Evolutionary conservation across 2,329 filamentous ascomycete species (phyloP), one percentile per base, ranked within the genome.

Genomic region (Boeremia exigua): DNA sequence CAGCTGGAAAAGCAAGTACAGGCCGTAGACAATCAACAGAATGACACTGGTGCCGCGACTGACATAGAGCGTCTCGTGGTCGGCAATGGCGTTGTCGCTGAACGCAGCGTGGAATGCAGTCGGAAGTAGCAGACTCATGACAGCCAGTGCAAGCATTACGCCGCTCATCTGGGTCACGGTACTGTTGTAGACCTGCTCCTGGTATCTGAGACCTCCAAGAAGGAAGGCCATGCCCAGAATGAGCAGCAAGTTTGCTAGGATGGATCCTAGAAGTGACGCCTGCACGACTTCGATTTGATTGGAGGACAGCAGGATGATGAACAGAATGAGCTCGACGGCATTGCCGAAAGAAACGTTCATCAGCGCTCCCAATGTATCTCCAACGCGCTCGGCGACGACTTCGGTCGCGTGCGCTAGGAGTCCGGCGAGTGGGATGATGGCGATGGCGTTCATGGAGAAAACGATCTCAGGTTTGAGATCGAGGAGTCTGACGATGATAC

Each of bases 81-180:
- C 89, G 15, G 92, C 92, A 27, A 81, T 76, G 0, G 70, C 70
- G 10, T 79, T 76, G 64, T 89, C 81, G 14, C 77, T 84, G 77
- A 95, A 97, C 0, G 93, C 95, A 14, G 92, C 91, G 71, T 97
- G 92, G 74, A 97, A 97, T 4, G 93, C 93, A 30, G 93, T 96
- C 82, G 93, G 92, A 11, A 97, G 78, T 25, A 96, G 84, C 19
- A 96, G 81, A 79, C 92, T 96, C 77, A 91, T 93, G 58, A 96
- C 93, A 70, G 90, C 93, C 75, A 96, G 77, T 80, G 91, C 96
- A 65, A 97, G 84, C 66, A 97, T 82, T 78, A 92, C 96, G 47
- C 93, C 93, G 73, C 92, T 96, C 91, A 96, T 96, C 74, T 97
- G 92, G 0, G 92, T 96, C 55, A 96, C 91, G 19, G 91, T 96